Evolutionary conservation across 768 basidiomycete species (phyloP).

Genomic region (Russula vinacea): DNA sequence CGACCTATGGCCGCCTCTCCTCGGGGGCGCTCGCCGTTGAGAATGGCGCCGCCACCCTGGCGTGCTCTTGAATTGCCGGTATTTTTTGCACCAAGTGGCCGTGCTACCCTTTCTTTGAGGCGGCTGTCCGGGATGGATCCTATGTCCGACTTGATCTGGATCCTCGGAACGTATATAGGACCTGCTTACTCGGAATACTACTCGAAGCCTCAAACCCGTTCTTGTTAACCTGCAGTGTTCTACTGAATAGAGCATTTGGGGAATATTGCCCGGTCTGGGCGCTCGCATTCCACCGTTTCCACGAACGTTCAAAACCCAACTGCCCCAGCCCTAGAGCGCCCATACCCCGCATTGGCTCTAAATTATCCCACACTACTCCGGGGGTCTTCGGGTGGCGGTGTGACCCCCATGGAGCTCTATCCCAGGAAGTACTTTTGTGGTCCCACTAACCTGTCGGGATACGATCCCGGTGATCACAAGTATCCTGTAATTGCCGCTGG

Average conservation of each 20-base stretch:
- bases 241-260: not conserved
- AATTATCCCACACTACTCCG: constrained; percentile 15
- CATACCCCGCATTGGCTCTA: constrained; percentile 8
- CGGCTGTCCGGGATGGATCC: not conserved
- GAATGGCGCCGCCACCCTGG: not conserved
- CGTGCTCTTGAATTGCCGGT: not conserved
- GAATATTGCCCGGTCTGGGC: not conserved
- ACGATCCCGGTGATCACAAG: not conserved
- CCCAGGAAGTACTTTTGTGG: not conserved
- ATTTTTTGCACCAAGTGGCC: not conserved
- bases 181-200: too few species aligned
- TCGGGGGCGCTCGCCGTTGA: not conserved
- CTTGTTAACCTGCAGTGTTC: not conserved
- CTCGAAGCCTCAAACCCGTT: not conserved
- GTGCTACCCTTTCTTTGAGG: not conserved
- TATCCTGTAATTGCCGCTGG: not conserved
- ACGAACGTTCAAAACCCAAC: not conserved
- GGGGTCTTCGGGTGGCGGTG: constrained; percentile 14
- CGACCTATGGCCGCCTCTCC: too few species aligned
- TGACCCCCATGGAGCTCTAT: not conserved
- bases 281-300: not conserved
- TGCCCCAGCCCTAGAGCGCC: not conserved
- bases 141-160: not conserved
- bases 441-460: constrained; percentile 1
- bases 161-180: not conserved